Evolutionary conservation across 2,329 filamentous ascomycete species (phyloP).

Genomic region (Spiromastix sp.): DNA sequence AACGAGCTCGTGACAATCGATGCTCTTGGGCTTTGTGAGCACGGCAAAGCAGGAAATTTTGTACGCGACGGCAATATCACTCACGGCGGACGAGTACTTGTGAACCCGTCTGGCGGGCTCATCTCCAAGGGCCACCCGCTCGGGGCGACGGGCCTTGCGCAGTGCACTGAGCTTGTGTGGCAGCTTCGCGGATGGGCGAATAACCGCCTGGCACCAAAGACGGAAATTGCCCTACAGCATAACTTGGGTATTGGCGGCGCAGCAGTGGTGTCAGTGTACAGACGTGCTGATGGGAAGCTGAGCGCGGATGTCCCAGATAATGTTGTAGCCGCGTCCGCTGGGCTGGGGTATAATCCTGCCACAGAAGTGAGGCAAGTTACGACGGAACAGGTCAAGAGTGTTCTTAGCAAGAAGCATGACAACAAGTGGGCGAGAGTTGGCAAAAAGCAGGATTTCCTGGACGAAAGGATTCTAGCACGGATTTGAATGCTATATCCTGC

Average conservation of each 20-base stretch:
- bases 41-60: conserved; percentile 16
- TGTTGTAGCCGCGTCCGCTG: conserved; percentile 2
- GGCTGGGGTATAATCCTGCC: conserved; percentile 8
- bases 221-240: conserved; percentile 17
- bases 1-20: conserved; percentile 19
- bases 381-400: conserved; percentile 6
- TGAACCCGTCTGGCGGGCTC: conserved; percentile 21
- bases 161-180: conserved; percentile 22
- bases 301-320: conserved; percentile 2
- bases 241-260: conserved; percentile 21
- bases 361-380: conserved; percentile 8
- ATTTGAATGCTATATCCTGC: too few species aligned
- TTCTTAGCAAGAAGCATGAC: conserved; percentile 7
- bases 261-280: conserved; percentile 16
- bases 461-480: conserved; percentile 5
- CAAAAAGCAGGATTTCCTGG: conserved; percentile 4
- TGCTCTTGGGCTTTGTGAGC: conserved; percentile 14
- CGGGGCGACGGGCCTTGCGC: conserved; percentile 21
- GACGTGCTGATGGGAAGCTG: conserved; percentile 5
- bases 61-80: conserved; percentile 16
- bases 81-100: conserved; percentile 14
- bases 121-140: conserved; percentile 24
- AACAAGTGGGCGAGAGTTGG: conserved; percentile 8
- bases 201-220: conserved; percentile 14
- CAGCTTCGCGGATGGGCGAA: conserved; percentile 22